Conservation (phyloP, 768 basidiomycete genomes). For the Pulveroboletus sp. region DNA sequence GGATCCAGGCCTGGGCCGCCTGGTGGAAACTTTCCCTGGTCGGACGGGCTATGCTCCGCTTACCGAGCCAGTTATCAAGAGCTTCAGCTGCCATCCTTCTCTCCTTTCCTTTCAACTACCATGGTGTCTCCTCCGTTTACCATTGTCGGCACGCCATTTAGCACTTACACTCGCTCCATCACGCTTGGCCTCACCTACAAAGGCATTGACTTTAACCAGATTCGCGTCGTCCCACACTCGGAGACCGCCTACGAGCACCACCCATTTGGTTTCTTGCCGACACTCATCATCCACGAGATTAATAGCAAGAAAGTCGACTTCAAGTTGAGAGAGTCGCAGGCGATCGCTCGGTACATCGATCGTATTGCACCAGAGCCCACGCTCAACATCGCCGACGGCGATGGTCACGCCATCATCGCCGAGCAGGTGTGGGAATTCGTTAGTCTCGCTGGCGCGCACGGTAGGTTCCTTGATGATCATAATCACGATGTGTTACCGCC, state of each 20-base stretch:
- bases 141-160: conserved; percentile 31
- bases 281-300: conserved; percentile 29
- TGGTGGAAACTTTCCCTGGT: no score
- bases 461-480: conserved; percentile 10
- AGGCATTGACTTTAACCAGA: conserved; percentile 24
- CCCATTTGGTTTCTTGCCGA: conserved; percentile 32
- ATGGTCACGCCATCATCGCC: conserved; percentile 18
- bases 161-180: conserved; percentile 32
- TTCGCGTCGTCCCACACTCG: conserved; percentile 26
- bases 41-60: no score
- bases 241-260: conserved; percentile 27
- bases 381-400: conserved; percentile 19
- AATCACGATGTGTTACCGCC: not conserved
- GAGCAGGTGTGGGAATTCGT: conserved; percentile 36
- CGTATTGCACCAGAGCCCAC: conserved; percentile 28
- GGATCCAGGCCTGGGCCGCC: no score
- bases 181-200: conserved; percentile 31
- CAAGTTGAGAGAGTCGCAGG: conserved; percentile 27
- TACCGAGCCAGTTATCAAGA: no score
- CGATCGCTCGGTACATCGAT: conserved; percentile 30
- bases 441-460: conserved; percentile 22
- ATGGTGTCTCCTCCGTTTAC: conserved; percentile 25
- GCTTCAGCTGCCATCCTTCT: no score
- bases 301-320: conserved; percentile 20
- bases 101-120: not conserved